Conservation (phyloP, 2,329 filamentous ascomycete species). For the Trichoderma sp. region DNA sequence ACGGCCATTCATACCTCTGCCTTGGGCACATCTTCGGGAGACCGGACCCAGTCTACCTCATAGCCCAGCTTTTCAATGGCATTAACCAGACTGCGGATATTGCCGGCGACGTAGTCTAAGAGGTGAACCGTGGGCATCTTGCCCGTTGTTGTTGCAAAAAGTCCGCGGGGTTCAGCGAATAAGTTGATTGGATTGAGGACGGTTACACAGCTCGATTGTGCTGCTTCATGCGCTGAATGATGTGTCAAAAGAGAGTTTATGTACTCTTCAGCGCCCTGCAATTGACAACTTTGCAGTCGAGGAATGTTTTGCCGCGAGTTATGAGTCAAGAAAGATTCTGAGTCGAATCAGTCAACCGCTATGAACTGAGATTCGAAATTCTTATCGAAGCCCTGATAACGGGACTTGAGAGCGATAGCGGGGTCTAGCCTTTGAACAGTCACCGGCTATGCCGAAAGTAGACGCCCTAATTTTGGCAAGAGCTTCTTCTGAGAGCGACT, state of each 20-base stretch:
- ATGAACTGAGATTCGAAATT: conserved; percentile 12
- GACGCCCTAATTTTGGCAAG: conserved; percentile 1
- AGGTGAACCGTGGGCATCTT: conserved; percentile 77
- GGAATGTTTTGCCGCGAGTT: neutral
- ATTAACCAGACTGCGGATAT: conserved; percentile 93
- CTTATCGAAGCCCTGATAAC: conserved; percentile 18
- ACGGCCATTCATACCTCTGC: conserved; percentile 65
- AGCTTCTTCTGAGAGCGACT: conserved; percentile 8
- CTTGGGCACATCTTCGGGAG: conserved; percentile 78
- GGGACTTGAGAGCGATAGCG: conserved; percentile 15
- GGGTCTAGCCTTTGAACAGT: conserved; percentile 2
- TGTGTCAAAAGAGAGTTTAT: neutral
- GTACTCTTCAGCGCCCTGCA: neutral
- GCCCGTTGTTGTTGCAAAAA: conserved; percentile 16
- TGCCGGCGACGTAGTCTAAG: conserved; percentile 90
- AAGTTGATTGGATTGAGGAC: neutral
- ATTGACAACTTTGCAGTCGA: neutral
- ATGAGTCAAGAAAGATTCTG: conserved; percentile 13
- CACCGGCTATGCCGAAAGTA: neutral
- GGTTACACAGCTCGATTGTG: neutral
- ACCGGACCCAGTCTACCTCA: conserved; percentile 86
- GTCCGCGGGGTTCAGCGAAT: conserved; percentile 9
- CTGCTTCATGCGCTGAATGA: neutral
- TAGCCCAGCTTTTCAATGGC: conserved; percentile 96
- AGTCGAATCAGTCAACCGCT: neutral